Base-by-base conservation (phyloP, 2,329 filamentous ascomycete genomes). In the Alternaria viburni region DNA sequence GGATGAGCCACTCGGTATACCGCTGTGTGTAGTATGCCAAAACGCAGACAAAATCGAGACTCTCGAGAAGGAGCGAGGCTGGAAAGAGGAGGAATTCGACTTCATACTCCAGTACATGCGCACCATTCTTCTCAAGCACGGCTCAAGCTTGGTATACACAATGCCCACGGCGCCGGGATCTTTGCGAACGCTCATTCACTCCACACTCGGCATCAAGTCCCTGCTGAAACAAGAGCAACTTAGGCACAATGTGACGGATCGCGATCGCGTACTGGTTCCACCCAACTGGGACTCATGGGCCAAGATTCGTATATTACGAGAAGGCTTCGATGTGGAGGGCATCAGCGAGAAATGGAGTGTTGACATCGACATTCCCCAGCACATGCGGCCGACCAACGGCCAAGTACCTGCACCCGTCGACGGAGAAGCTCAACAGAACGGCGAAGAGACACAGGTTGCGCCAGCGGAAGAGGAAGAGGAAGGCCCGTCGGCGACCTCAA, bases 231-330 rank as follows among this genome's bases (percentile, higher is more conserved):
- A 80, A 61, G 76, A 79, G 56, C 71, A 78, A 46, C 69, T 82
- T 11, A 75, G 80, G 56, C 77, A 94, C 78, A 97, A 97, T 73
- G 92, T 96, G 64, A 96, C 96, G 69, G 96, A 96, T 81, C 88
- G 95, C 63, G 94, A 97, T 79, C 96, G 96, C 84, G 94, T 99
- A 58, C 86, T 97, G 6, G 92, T 99, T 1, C 95, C 95, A 2
- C 91, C 94, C 15, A 97, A 97, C 79, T 99, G 96, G 96, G 96
- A 99, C 80, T 97, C 94, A 0, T 97, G 93, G 92, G 94, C 93
- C 63, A 99, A 98, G 81, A 97, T 99, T 64, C 88, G 95, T 45
- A 93, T 98, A 47, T 84, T 98, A 26, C 89, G 93, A 57, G 96
- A 97, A 76, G 92, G 90, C 0, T 98, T 98, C 73, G 93, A 98